Conservation (phyloP, 352 stramenopile genomes). For the Pythium folliculosum region DNA sequence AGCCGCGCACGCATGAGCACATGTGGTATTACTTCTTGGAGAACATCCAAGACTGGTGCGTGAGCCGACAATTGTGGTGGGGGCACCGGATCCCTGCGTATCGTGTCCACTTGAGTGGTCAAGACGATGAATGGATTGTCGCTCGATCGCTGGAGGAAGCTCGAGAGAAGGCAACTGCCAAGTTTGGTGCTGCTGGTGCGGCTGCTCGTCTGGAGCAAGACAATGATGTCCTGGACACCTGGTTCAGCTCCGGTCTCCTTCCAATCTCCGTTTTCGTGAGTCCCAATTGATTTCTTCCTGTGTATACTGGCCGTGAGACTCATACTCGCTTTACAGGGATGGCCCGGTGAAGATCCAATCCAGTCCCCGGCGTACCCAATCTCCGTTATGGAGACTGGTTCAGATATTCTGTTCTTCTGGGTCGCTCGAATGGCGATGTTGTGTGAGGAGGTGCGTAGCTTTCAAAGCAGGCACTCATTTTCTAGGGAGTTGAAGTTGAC, state of each 20-base stretch:
- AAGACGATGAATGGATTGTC: conserved; percentile 94
- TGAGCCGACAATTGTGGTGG: conserved; percentile 99
- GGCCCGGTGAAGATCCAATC: conserved; percentile 87
- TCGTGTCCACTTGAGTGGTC: conserved; percentile 73
- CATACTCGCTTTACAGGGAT: conserved; percentile 67
- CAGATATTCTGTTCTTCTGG: conserved; percentile 99
- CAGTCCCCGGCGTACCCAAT: conserved; percentile 53
- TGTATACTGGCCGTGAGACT: conserved; percentile 4
- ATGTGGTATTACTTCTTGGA: conserved; percentile 99
- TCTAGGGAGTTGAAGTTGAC: not conserved
- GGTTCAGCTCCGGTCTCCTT: conserved; percentile 98
- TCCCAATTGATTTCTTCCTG: not conserved
- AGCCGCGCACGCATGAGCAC: conserved; percentile 91
- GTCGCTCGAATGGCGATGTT: conserved; percentile 99
- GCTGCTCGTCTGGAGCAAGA: conserved; percentile 94
- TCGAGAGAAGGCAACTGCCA: conserved; percentile 79
- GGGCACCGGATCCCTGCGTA: conserved; percentile 99
- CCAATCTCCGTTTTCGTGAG: conserved; percentile 83
- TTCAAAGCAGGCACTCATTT: not conserved
- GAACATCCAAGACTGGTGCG: conserved; percentile 99
- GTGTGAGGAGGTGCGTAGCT: conserved; percentile 92
- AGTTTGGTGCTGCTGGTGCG: conserved; percentile 69
- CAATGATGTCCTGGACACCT: conserved; percentile 99
- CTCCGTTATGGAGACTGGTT: conserved; percentile 88
- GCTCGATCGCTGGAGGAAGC: conserved; percentile 92